phyloP scores from a whole-genome alignment of 2,329 filamentous ascomycete genomes.

The Pyrenophora seminiperda region DNA sequence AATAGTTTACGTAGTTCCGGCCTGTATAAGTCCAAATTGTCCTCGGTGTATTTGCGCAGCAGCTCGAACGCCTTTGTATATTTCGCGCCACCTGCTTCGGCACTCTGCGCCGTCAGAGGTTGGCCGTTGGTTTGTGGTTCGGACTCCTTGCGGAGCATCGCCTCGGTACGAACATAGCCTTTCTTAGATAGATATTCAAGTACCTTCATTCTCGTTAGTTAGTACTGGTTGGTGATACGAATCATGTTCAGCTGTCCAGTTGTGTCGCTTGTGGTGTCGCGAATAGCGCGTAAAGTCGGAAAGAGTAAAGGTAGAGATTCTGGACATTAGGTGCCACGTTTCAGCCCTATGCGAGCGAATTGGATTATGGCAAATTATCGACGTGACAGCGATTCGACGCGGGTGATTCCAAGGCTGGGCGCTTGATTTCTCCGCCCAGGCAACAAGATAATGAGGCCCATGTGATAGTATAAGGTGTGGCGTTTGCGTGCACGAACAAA shows the following conservation, averaged over 20 bases:
- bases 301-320: not conserved
- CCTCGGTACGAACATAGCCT: slow-evolving; percentile 90
- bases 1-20: slow-evolving; percentile 85
- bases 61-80: slow-evolving; percentile 76
- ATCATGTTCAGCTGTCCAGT: not conserved
- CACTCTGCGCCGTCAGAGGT: slow-evolving; percentile 68
- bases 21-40: slow-evolving; percentile 89
- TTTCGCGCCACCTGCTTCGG: slow-evolving; percentile 74
- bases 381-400: too few species aligned
- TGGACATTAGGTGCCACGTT: slow-evolving; percentile 1
- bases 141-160: slow-evolving; percentile 89
- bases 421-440: too few species aligned
- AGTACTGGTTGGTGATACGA: not conserved
- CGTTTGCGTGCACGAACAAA: too few species aligned
- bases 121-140: slow-evolving; percentile 82
- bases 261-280: not conserved
- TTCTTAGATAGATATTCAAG: slow-evolving; percentile 96
- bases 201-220: slow-evolving; percentile 58
- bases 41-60: slow-evolving; percentile 83
- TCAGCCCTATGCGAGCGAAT: not conserved
- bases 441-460: too few species aligned
- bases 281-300: not conserved
- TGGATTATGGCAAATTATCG: not conserved
- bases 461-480: too few species aligned
- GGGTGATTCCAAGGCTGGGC: too few species aligned